Evolutionary conservation across 352 stramenopile genomes (phyloP), one percentile per base, ranked within the genome.

Genomic region (Phytophthora macrochlamydospora): DNA sequence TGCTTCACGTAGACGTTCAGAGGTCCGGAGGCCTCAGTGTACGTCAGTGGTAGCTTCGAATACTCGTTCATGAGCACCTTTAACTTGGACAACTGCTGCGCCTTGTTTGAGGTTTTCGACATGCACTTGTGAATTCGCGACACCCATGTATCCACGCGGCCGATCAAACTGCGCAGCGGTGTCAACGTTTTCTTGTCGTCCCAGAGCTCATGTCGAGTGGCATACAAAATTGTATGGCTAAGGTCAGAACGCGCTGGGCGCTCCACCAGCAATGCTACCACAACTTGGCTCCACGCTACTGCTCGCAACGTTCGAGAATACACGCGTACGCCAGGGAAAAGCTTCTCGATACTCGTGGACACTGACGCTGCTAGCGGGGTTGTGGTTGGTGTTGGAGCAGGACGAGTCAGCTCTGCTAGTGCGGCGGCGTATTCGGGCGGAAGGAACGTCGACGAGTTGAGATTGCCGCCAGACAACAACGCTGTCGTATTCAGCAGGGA

Each of bases 61-160:
- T 96, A 96, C 57, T 96, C 89, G 62, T 95, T 96, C 69, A 95
- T 69, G 12, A 95, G 65, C 30, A 78, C 55, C 51, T 94, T 93
- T 45, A 95, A 59, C 2, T 84, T 76, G 2, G 81, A 63, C 18
- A 88, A 40, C 9, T 85, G 85, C 45, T 94, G 87, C 14, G 79
- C 62, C 56, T 83, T 86, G 52, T 57, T 90, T 4, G 70, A 56
- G 40, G 76, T 62, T 64, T 94, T 96, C 1, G 72, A 72, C 56
- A 96, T 71, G 28, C 69, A 88, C 69, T 95, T 95, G 61, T 95
- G 85, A 0, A 85, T 74, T 18, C 86, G 87, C 12, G 79, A 81
- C n/a, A 94, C 83, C 89, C 89, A 96, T 33, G 82, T 73, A 52
- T 96, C 89, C 13, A 92, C 78, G 2, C 89, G 79, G 13, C 78